Conservation (phyloP, 768 basidiomycete species). For the Podaxis sp. region DNA sequence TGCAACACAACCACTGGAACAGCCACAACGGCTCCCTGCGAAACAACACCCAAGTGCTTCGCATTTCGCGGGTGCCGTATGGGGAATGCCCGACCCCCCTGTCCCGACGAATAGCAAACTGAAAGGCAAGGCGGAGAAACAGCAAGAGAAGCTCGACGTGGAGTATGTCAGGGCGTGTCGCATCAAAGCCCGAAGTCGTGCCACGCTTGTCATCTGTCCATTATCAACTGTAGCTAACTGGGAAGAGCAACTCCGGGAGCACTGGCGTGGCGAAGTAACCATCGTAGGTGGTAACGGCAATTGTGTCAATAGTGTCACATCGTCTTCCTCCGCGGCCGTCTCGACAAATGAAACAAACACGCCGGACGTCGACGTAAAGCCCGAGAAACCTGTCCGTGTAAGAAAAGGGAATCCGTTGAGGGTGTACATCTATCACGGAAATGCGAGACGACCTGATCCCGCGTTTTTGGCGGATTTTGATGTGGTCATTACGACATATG, state of each 20-base stretch:
- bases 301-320: conserved; percentile 32
- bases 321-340: conserved; percentile 21
- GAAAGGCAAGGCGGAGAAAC: conserved; percentile 60
- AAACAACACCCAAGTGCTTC: conserved; percentile 32
- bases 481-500: conserved; percentile 95
- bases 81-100: conserved; percentile 69
- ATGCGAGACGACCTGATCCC: conserved; percentile 82
- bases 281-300: conserved; percentile 75
- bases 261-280: conserved; percentile 86
- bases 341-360: conserved; percentile 11
- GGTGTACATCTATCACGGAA: conserved; percentile 96
- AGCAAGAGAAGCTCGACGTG: conserved; percentile 68
- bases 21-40: conserved; percentile 33
- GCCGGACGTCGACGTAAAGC: conserved; percentile 27
- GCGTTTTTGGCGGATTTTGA: conserved; percentile 89
- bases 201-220: conserved; percentile 94
- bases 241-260: conserved; percentile 98
- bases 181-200: conserved; percentile 80
- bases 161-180: conserved; percentile 66
- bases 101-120: conserved; percentile 26
- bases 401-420: conserved; percentile 55
- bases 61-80: conserved; percentile 77
- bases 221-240: conserved; percentile 96
- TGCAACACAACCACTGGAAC: conserved; percentile 49
- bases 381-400: conserved; percentile 28